Conservation (phyloP, 129 eudicot genomes). For the Silybum marianum region DNA sequence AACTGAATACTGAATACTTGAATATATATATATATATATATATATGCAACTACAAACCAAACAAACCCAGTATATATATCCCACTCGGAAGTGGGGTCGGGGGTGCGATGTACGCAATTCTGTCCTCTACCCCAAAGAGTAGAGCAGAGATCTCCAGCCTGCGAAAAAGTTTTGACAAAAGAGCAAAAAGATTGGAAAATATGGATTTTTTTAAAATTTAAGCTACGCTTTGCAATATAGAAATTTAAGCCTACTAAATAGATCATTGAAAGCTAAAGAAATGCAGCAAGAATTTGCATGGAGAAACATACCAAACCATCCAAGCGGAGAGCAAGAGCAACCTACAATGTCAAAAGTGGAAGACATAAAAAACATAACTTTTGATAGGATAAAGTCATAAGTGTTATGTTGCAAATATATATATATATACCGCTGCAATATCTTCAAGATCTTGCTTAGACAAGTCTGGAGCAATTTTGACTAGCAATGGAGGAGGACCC, state of each 20-base stretch:
- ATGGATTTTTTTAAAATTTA: too few species aligned
- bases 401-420: background rate
- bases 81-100: background rate
- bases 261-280: background rate
- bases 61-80: background rate
- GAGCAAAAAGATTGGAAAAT: background rate
- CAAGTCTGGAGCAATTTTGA: slow-evolving; percentile 98
- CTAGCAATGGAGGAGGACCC: slow-evolving; percentile 98
- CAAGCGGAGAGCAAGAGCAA: slow-evolving; percentile 94
- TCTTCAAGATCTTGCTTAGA: slow-evolving; percentile 98
- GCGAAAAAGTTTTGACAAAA: background rate
- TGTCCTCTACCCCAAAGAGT: background rate
- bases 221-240: background rate
- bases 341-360: slow-evolving; percentile 48
- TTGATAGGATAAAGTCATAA: background rate
- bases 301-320: slow-evolving; percentile 84
- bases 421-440: slow-evolving; percentile 76
- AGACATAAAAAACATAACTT: slow-evolving; percentile 27
- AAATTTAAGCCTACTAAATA: background rate
- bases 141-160: background rate
- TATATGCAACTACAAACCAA: background rate
- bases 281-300: slow-evolving; percentile 1
- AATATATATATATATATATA: too few species aligned
- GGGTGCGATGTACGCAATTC: background rate
- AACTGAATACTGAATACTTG: background rate